A percentile compares a stretch with the other conserved stretches of the same genome.
Evolutionary conservation across 108 stramenopile genomes (phyloP).

Genomic region (Seminavis robusta): DNA sequence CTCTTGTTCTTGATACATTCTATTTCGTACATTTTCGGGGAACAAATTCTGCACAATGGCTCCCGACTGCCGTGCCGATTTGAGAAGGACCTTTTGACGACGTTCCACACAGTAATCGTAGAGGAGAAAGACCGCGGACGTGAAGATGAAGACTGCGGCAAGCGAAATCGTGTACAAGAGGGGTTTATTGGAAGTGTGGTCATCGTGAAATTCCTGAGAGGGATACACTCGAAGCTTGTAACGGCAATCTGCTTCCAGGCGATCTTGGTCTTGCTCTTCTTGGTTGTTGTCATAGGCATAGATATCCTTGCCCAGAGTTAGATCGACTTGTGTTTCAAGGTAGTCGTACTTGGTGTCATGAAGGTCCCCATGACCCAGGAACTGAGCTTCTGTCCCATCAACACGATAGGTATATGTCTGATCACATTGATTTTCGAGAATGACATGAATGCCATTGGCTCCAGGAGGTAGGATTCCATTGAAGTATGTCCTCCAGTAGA

Average conservation of each 20-base stretch:
- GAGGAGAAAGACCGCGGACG: slow-evolving; percentile 1
- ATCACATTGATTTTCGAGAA: background rate
- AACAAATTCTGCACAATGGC: too few relatives aligned
- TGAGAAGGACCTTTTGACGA: slow-evolving; percentile 3
- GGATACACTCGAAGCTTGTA: slow-evolving; percentile 49
- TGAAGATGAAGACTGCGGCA: slow-evolving; percentile 11
- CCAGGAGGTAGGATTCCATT: too few relatives aligned
- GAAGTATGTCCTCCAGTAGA: too few relatives aligned
- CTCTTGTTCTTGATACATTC: too few relatives aligned
- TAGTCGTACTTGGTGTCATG: slow-evolving; percentile 46
- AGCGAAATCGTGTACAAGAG: too few relatives aligned
- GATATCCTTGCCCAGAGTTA: background rate
- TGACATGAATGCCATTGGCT: too few relatives aligned
- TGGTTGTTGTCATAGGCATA: background rate
- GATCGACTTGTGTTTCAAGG: too few relatives aligned
- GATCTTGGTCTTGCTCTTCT: too few relatives aligned
- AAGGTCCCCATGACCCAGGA: slow-evolving; percentile 42
- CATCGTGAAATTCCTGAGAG: slow-evolving; percentile 36
- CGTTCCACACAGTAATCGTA: slow-evolving; percentile 14
- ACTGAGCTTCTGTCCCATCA: slow-evolving; percentile 17
- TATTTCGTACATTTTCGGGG: too few relatives aligned
- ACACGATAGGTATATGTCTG: slow-evolving; percentile 31
- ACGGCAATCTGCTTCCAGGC: too few relatives aligned
- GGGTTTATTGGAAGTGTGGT: slow-evolving; percentile 29
- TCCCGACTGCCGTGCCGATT: too few relatives aligned